These are phyloP conservation scores for Fusarium domesticum DNA, from an alignment of 2,329 filamentous ascomycete genomes.

Conservation along the genomic window DNA sequence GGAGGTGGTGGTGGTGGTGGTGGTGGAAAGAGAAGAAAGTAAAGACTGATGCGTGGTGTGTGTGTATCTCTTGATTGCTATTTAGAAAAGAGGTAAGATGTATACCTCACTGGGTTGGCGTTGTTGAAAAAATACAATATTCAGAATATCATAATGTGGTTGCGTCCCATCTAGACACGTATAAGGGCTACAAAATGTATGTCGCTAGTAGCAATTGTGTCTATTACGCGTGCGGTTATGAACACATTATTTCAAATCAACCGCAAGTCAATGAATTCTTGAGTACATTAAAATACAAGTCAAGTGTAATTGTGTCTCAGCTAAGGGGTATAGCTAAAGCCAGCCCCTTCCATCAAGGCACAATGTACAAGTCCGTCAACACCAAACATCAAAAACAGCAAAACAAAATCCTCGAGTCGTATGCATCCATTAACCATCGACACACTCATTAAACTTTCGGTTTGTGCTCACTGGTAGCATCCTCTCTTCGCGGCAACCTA, in stretches of 20 bases:
- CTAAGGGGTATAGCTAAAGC: conserved; percentile 15
- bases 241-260: not conserved
- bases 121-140: conserved; percentile 21
- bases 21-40: conserved; percentile 37
- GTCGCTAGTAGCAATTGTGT: not conserved
- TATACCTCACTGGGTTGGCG: conserved; percentile 26
- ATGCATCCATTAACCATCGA: conserved; percentile 16
- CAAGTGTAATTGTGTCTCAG: conserved; percentile 22
- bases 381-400: conserved; percentile 26
- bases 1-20: too few relatives aligned
- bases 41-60: not conserved
- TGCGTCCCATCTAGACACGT: too few relatives aligned
- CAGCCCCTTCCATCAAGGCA: conserved; percentile 21
- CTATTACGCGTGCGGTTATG: not conserved
- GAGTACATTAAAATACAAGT: conserved; percentile 12
- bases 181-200: not conserved
- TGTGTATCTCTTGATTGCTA: not conserved
- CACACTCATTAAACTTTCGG: conserved; percentile 22
- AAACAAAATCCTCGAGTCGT: conserved; percentile 22
- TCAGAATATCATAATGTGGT: too few relatives aligned
- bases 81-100: conserved; percentile 13
- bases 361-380: conserved; percentile 28
- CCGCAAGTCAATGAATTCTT: not conserved
- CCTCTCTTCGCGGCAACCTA: conserved; percentile 2
- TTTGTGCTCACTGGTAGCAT: not conserved